phyloP scores from a whole-genome alignment of 805 yeast species.

The Vanderwaltozyma verrucispora region DNA sequence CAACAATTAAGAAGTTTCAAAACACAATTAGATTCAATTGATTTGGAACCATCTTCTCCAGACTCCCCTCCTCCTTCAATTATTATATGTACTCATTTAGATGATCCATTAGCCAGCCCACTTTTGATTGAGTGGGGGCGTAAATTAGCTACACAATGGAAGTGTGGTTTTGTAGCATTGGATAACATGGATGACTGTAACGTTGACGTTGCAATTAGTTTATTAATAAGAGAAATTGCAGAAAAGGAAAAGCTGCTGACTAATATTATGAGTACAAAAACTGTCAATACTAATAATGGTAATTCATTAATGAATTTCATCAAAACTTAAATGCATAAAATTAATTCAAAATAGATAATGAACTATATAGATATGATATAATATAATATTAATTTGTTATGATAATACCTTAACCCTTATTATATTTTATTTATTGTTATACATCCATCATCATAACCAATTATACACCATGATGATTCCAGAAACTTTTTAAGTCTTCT shows the following conservation, averaged over 20 bases:
- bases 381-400: too few species aligned
- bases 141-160: conserved; percentile 49
- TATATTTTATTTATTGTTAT: conserved; percentile 9
- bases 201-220: conserved; percentile 47
- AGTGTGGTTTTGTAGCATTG: conserved; percentile 53
- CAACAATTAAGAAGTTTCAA: conserved; percentile 25
- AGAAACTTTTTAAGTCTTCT: conserved; percentile 13
- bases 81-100: conserved; percentile 53
- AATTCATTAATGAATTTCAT: conserved; percentile 2
- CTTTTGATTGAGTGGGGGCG: conserved; percentile 47
- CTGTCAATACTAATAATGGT: neutral
- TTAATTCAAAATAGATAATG: too few species aligned
- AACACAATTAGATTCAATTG: conserved; percentile 24
- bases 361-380: too few species aligned
- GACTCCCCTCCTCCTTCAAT: conserved; percentile 54
- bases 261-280: neutral
- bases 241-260: conserved; percentile 32
- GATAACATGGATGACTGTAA: conserved; percentile 42
- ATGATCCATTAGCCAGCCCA: conserved; percentile 51
- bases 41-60: conserved; percentile 30
- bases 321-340: neutral
- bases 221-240: conserved; percentile 49
- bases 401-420: neutral
- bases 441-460: conserved; percentile 27
- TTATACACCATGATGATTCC: conserved; percentile 18